Base-by-base conservation (phyloP, 78 protist genomes). In the Polysphondylium violaceum region DNA sequence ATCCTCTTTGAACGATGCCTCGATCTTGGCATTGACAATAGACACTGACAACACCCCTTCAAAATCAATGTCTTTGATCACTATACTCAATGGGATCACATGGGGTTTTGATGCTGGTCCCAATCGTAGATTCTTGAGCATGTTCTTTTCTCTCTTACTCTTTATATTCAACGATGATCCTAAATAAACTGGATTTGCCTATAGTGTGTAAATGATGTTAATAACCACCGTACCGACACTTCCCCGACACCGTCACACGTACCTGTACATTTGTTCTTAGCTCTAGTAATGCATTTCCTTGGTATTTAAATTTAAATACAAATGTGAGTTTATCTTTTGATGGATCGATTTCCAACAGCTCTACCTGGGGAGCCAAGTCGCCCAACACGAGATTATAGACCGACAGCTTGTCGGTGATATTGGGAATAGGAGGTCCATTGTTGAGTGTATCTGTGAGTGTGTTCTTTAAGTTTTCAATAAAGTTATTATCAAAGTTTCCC, bases 211-310 rank as follows among this genome's bases (percentile, higher is more conserved):
- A 31, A 58, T 27, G 25, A 55, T n/a, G n/a, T n/a, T n/a, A n/a
- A n/a, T n/a, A n/a, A n/a, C n/a, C n/a, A n/a, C n/a, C n/a, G n/a
- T n/a, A n/a, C n/a, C n/a, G n/a, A n/a, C n/a, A n/a, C n/a, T n/a
- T n/a, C n/a, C n/a, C n/a, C n/a, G n/a, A n/a, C n/a, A n/a, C n/a
- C n/a, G n/a, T n/a, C 17, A 8, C 50, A 25, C 27, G 9, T 71
- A 71, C 77, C 31, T 83, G 90, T 25, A 83, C 90, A 35, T 50
- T 67, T 27, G 90, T 83, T 58, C 90, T 67, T 36, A 83, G n/a
- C 50, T 83, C 90, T 12, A 83, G 58, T 43, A 69, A 69, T 5
- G 71, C 79, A 69, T 83, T 69, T 16, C 90, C 90, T 11, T 56
- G 50, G 36, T 83, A 83, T n/a, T n/a, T 38, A 4, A 83, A 43